A percentile compares a stretch with the other conserved stretches of the same genome.
These are phyloP conservation scores for Claviceps arundinis DNA, from an alignment of 2,329 filamentous ascomycete genomes.

Conservation along the genomic window DNA sequence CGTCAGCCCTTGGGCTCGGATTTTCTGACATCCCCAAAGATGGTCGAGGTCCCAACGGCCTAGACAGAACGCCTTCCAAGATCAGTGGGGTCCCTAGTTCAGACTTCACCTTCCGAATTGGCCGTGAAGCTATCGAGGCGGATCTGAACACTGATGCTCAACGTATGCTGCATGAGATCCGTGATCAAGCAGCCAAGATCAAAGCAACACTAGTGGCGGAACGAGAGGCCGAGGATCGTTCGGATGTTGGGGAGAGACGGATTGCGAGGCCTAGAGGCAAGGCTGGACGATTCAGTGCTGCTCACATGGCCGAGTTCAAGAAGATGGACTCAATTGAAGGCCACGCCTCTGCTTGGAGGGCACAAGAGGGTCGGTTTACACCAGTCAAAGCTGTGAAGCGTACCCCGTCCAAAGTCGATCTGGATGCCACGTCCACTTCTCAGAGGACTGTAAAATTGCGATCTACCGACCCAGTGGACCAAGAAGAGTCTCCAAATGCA, in stretches of 20 bases:
- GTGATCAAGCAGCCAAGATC: constrained; percentile 57
- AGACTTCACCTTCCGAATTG: constrained; percentile 57
- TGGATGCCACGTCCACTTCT: constrained; percentile 21
- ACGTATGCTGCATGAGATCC: constrained; percentile 51
- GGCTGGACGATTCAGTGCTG: constrained; percentile 66
- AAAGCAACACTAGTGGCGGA: constrained; percentile 54
- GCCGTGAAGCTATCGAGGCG: constrained; percentile 34
- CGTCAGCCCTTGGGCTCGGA: constrained; percentile 69
- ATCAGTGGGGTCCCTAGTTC: constrained; percentile 36
- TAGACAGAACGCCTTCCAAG: constrained; percentile 47
- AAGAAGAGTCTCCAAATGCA: constrained; percentile 43
- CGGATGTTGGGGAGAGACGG: constrained; percentile 41
- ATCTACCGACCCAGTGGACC: constrained; percentile 43
- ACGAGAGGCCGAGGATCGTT: constrained; percentile 37
- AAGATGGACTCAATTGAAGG: constrained; percentile 96
- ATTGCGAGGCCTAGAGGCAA: constrained; percentile 73
- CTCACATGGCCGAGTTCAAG: constrained; percentile 78
- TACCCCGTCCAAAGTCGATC: constrained; percentile 33
- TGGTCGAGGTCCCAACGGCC: constrained; percentile 23
- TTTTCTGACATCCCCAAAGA: constrained; percentile 60
- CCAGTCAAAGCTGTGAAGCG: constrained; percentile 29
- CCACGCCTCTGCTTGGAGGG: constrained; percentile 68
- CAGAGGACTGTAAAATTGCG: constrained; percentile 32
- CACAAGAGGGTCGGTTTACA: constrained; percentile 38
- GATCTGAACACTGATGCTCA: constrained; percentile 49